Evolutionary conservation across 108 stramenopile species (phyloP), one percentile per base, ranked within the genome.

Genomic region (Pinguiococcus pyrenoidosus): DNA sequence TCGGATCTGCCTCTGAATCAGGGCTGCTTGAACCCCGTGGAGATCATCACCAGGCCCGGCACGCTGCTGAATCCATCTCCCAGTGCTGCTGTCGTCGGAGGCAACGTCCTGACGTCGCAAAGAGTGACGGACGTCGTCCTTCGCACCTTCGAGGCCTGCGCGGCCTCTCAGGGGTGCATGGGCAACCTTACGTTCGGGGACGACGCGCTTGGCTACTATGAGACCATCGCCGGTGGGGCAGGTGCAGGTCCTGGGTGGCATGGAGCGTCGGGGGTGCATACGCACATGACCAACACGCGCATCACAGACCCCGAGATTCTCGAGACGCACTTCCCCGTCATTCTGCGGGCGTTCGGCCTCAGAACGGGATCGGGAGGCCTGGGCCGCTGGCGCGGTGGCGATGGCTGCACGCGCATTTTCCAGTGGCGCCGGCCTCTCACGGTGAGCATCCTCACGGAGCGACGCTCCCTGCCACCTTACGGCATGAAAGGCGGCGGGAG

Each of bases 91-190:
- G 96, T 99, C 6, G 93, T 95, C 1, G 96, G 93, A 12, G 96
- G 96, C 8, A 99, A 99, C 57, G 96, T 99, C 6, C 69, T 99
- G 16, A 99, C 96, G 14, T 87, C 85, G 37, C 93, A 96, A 56
- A 68, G 96, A 23, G 81, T 99, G 13, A 89, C 89, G 1, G 96
- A 99, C 77, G 96, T 99, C 20, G 85, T 99, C 6, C 72, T 99
- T 32, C 67, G 71, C 36, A 90, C 92, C 14, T 99, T 99, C 68
- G 72, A 81, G 23, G 96, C 89, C 25, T 88, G 88, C 66, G 92
- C 96, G 4, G 96, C 93, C 4, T 87, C 85, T 59, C 96, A 99
- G 67, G 96, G 96, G 0, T 99, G 96, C 64, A 99, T 99, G 96
- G 96, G 96, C 64, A 99, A 99, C 59, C 74, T 96, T 21, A 96